phyloP scores from a whole-genome alignment of 805 yeast species.

The Kluyveromyces siamensis region DNA sequence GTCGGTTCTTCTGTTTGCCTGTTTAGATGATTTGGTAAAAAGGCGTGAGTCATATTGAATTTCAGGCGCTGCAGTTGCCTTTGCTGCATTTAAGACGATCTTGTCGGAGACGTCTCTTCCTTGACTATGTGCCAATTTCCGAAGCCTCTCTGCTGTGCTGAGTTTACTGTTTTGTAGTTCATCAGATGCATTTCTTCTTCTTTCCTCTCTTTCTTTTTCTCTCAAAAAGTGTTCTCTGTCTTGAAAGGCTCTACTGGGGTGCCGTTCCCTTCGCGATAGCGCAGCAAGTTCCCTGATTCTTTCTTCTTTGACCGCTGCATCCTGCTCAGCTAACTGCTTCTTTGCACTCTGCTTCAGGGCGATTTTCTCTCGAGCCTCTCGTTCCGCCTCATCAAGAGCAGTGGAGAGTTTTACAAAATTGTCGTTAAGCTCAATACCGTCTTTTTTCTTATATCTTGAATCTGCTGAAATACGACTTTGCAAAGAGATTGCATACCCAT shows the following conservation, averaged over 20 bases:
- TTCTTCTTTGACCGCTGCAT: conserved; percentile 41
- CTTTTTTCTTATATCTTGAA: conserved; percentile 30
- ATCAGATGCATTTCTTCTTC: conserved; percentile 39
- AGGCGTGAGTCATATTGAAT: conserved; percentile 51
- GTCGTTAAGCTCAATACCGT: conserved; percentile 37
- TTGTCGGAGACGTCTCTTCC: conserved; percentile 49
- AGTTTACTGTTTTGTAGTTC: conserved; percentile 36
- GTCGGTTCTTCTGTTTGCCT: conserved; percentile 30
- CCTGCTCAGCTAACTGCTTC: conserved; percentile 41
- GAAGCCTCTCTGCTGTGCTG: conserved; percentile 37
- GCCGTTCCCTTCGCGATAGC: conserved; percentile 35
- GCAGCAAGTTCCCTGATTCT: conserved; percentile 42
- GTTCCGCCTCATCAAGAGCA: conserved; percentile 66
- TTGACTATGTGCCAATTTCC: conserved; percentile 34
- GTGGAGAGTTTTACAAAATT: conserved; percentile 55
- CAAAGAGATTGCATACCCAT: conserved; percentile 74
- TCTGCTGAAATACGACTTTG: conserved; percentile 63
- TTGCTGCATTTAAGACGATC: conserved; percentile 43
- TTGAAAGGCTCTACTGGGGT: conserved; percentile 3
- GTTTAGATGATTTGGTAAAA: conserved; percentile 37
- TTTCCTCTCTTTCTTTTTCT: conserved; percentile 34
- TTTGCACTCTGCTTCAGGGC: conserved; percentile 41
- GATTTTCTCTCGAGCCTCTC: conserved; percentile 48
- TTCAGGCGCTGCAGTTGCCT: conserved; percentile 32
- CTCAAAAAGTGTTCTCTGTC: conserved; percentile 16